phyloP scores from a whole-genome alignment of 768 basidiomycete species.

The Clathrus columnatus region DNA sequence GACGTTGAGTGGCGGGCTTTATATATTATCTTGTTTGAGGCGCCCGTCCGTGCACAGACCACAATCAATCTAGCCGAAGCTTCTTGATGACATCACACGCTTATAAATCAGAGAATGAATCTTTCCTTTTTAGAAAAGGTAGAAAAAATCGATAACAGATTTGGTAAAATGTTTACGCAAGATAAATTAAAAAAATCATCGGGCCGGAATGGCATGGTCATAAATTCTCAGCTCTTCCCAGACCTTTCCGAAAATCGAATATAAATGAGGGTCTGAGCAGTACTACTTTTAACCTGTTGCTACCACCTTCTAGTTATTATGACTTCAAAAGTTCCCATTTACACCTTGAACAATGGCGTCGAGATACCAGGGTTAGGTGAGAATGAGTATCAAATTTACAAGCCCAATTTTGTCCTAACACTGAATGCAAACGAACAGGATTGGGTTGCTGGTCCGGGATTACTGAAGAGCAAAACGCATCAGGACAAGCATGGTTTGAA shows the following conservation, averaged over 20 bases:
- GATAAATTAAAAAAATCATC: no score
- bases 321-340: not conserved
- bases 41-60: not conserved
- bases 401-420: not conserved
- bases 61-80: not conserved
- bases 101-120: no score
- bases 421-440: conserved; percentile 19
- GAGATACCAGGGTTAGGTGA: not conserved
- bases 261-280: no score
- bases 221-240: no score
- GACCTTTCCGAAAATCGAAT: no score
- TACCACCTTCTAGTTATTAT: no score
- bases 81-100: no score
- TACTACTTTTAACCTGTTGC: no score
- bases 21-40: not conserved
- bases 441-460: conserved; percentile 33
- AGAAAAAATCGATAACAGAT: no score
- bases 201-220: no score
- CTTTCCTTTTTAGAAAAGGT: no score
- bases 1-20: not conserved
- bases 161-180: no score
- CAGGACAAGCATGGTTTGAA: conserved; percentile 31
- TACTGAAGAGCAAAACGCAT: conserved; percentile 25
- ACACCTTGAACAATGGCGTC: conserved; percentile 3
- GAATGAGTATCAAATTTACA: not conserved